Evolutionary conservation across 352 stramenopile genomes (phyloP).

Genomic region (Discostella stelligera): DNA sequence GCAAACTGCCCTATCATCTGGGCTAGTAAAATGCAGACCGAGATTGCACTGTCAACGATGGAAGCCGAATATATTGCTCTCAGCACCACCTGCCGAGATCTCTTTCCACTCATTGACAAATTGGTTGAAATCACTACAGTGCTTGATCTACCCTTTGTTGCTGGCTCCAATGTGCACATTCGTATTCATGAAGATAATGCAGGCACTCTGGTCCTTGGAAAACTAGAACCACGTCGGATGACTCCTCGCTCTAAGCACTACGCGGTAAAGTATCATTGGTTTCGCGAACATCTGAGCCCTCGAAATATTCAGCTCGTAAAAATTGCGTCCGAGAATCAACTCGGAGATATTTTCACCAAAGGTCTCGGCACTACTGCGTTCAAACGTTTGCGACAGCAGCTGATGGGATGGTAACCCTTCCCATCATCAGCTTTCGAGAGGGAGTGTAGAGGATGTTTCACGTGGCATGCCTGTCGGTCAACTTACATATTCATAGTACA

Average conservation of each 20-base stretch:
- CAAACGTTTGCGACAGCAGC: constrained; percentile 5
- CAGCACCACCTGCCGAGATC: constrained; percentile 4
- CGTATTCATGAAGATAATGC: constrained; percentile 26
- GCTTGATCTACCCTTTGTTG: neutral
- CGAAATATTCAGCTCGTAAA: neutral
- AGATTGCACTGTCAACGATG: too few relatives aligned
- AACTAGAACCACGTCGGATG: constrained; percentile 4
- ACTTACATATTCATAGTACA: too few relatives aligned
- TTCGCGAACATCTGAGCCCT: neutral
- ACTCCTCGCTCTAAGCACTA: too few relatives aligned
- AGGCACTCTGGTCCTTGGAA: too few relatives aligned
- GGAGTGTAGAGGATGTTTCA: constrained; percentile 18
- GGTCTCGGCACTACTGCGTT: neutral
- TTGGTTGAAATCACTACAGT: neutral
- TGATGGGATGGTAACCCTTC: constrained; percentile 18
- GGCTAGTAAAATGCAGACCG: too few relatives aligned
- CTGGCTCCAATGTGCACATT: neutral
- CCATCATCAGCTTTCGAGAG: neutral
- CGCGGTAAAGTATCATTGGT: too few relatives aligned
- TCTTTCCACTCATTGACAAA: constrained; percentile 15
- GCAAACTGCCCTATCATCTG: constrained; percentile 8
- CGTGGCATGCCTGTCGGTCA: too few relatives aligned
- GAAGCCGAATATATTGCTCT: constrained; percentile 18
- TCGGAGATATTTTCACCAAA: too few relatives aligned
- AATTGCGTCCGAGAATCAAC: constrained; percentile 8